Evolutionary conservation across 768 basidiomycete species (phyloP).

Genomic region (Lactarius indigo): DNA sequence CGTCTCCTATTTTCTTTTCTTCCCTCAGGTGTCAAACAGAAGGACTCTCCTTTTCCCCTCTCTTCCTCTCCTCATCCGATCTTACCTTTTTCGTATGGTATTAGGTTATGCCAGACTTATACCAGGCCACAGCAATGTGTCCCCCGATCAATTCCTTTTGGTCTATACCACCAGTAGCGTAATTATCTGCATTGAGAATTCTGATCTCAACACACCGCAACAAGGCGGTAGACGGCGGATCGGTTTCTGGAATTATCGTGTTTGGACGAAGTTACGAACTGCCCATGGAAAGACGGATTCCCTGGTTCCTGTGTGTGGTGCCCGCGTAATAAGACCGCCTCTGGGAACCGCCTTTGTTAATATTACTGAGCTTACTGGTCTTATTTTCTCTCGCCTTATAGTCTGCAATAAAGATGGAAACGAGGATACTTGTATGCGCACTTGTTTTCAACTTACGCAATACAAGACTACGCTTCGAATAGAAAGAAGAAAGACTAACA

Average conservation of each 20-base stretch:
- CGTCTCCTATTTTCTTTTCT: background rate
- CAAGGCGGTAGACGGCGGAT: background rate
- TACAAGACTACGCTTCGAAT: slow-evolving; percentile 15
- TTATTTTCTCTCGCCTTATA: slow-evolving; percentile 1
- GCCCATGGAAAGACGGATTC: background rate
- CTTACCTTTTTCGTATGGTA: background rate
- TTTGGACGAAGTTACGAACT: background rate
- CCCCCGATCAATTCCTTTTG: slow-evolving; percentile 4
- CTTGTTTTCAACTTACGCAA: slow-evolving; percentile 6
- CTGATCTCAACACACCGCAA: slow-evolving; percentile 5
- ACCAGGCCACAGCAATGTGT: background rate
- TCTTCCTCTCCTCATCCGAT: background rate
- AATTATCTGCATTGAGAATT: background rate
- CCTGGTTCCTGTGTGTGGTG: background rate
- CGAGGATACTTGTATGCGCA: slow-evolving; percentile 1
- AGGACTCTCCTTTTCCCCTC: background rate
- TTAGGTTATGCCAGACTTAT: slow-evolving; percentile 4
- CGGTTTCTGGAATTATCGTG: background rate
- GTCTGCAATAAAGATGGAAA: background rate
- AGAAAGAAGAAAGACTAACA: slow-evolving; percentile 10
- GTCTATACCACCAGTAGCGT: background rate
- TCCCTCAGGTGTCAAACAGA: background rate
- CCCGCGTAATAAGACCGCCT: background rate
- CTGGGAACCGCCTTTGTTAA: background rate
- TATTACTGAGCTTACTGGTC: background rate